Percentiles rank a stretch among this genome's conserved stretches.
These are phyloP conservation scores for Friedmanniomyces endolithicus DNA, from an alignment of 495 filamentous ascomycete species.

Conservation along the genomic window DNA sequence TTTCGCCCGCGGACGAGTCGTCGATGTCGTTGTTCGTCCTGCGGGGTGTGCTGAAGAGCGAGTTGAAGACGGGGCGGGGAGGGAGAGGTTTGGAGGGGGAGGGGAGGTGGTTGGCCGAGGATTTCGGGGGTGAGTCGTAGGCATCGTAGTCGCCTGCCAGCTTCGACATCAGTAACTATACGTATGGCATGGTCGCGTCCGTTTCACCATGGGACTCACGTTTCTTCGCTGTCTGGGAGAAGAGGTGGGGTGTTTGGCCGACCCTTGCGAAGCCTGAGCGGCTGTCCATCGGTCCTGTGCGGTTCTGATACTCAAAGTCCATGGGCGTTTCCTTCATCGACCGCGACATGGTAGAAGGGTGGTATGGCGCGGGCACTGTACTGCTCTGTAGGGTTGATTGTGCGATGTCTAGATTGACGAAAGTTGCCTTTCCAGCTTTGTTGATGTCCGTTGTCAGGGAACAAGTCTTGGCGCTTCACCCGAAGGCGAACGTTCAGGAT, in stretches of 20 bases:
- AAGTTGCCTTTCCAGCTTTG: no score
- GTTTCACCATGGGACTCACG: conserved; percentile 6
- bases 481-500: no score
- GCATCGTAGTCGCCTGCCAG: conserved; percentile 43
- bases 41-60: conserved; percentile 68
- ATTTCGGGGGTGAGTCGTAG: conserved; percentile 9
- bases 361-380: no score
- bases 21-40: conserved; percentile 61
- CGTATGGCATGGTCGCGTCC: conserved; percentile 16
- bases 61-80: conserved; percentile 43
- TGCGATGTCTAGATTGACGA: no score
- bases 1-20: conserved; percentile 66
- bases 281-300: conserved; percentile 41
- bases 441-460: no score
- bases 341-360: conserved; percentile 10
- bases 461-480: no score
- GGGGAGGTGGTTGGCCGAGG: conserved; percentile 36
- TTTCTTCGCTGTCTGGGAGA: conserved; percentile 10
- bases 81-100: conserved; percentile 36
- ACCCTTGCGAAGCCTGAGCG: conserved; percentile 46
- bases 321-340: conserved; percentile 36
- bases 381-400: no score
- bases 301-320: conserved; percentile 55
- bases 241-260: conserved; percentile 34
- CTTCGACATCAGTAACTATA: neutral